Evolutionary conservation across 2,329 filamentous ascomycete genomes (phyloP).

Genomic region (Ophiostoma ulmi): DNA sequence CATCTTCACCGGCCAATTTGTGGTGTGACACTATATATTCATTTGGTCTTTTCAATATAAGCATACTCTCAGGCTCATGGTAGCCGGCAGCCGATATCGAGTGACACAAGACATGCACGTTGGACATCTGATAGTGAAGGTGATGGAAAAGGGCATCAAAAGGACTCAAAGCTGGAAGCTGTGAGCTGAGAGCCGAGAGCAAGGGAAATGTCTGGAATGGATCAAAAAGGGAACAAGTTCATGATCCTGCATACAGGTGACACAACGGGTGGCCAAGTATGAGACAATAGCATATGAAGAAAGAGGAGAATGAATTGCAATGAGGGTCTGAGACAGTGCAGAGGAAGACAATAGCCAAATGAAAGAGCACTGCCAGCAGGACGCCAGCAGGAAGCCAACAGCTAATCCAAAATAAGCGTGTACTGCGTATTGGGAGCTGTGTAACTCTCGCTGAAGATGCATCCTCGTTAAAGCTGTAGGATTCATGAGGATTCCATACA

Average conservation of each 20-base stretch:
- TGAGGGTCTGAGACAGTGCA: not conserved
- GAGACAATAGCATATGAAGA: not conserved
- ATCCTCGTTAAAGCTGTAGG: not conserved
- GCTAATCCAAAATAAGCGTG: not conserved
- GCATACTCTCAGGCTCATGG: not conserved
- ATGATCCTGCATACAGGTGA: not conserved
- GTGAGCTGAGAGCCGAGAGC: not conserved
- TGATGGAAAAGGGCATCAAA: not conserved
- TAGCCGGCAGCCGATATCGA: not conserved
- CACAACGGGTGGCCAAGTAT: not conserved
- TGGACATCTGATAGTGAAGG: not conserved
- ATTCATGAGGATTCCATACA: not conserved
- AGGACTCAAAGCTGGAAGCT: not conserved
- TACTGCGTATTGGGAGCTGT: not conserved
- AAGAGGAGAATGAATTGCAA: not conserved
- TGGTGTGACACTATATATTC: not conserved
- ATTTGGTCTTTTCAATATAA: not conserved
- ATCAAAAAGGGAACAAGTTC: not conserved
- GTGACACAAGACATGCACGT: not conserved
- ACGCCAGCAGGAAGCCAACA: not conserved
- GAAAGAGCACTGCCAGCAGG: not conserved
- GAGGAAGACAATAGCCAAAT: not conserved
- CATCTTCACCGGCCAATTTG: constrained; percentile 1
- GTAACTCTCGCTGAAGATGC: not conserved
- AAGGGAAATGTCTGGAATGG: not conserved